Base-by-base conservation (phyloP, 2,329 filamentous ascomycete species). In the Calonectria naviculata region DNA sequence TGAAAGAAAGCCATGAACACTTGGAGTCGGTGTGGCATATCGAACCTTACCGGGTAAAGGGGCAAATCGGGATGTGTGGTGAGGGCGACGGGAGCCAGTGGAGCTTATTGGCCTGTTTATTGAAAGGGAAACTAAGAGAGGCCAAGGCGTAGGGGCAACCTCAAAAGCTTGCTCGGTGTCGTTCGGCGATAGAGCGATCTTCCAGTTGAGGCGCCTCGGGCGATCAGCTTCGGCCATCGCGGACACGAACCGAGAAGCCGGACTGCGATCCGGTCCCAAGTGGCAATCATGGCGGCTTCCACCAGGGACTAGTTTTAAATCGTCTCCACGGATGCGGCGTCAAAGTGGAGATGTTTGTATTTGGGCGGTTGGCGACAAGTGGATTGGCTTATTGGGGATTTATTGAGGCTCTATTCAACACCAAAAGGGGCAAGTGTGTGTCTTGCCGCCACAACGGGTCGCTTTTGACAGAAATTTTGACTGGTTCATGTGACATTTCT, bases 391-490 rank as follows among this genome's bases (percentile, higher is more conserved):
- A 26, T 12, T 13, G 58, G 31, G 24, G 26, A 10, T 41, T 26
- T 63, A 63, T 63, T 63, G 60, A 63, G 38, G 10, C n/a, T 47
- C 60, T 63, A 34, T 46, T 46, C 41, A 63, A 26, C 60, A 46
- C 41, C 13, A 47, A 63, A 63, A 46, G 42, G 26, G 41, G 60
- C 19, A 63, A 62, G 17, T 10, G 41, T 17, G 26, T 44, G 41
- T 15, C 29, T 47, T 10, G 24, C 36, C 28, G n/a, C 31, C 21
- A 38, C 31, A 38, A 38, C 31, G n/a, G 24, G 21, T 38, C 34
- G 52, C 31, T 38, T 58, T 58, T 4, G 34, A 58, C n/a, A 9
- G 5, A 4, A 56, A 56, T 8, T 24, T 38, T 26, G 15, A 38
- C 10, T 38, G n/a, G 21, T 21, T 24, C 52, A 58, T 58, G 52